A percentile compares a stretch with the other conserved stretches of the same genome.
Conservation (phyloP, 306 rosid genomes). For the Abrus precatorius region DNA sequence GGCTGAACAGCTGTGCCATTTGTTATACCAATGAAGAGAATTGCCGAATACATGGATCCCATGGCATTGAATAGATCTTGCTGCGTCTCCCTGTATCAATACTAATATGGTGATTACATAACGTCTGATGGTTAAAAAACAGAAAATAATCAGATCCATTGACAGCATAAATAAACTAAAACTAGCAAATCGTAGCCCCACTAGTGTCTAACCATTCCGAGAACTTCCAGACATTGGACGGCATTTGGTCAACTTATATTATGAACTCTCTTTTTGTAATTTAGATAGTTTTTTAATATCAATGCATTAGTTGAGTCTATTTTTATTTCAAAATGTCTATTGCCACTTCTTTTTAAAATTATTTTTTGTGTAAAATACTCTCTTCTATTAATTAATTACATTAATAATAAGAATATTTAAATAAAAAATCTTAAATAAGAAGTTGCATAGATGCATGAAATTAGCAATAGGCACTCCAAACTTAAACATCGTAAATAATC, state of each 20-base stretch:
- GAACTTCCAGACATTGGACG: slow-evolving; percentile 28
- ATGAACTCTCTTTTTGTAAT: slow-evolving; percentile 18
- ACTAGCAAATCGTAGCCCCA: slow-evolving; percentile 19
- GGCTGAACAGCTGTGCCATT: slow-evolving; percentile 97
- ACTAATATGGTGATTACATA: slow-evolving; percentile 16
- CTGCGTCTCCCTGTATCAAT: slow-evolving; percentile 75
- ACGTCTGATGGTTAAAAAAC: slow-evolving; percentile 36
- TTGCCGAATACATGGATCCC: slow-evolving; percentile 95
- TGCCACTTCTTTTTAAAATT: no score
- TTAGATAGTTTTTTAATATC: background rate
- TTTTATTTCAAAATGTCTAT: no score
- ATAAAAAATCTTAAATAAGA: no score
- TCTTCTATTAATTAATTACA: no score
- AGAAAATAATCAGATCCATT: background rate
- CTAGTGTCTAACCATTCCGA: slow-evolving; percentile 1
- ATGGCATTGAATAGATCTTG: slow-evolving; percentile 91
- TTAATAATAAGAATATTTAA: no score
- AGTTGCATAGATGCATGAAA: no score
- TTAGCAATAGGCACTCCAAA: background rate
- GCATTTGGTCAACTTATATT: slow-evolving; percentile 11
- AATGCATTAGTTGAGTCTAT: no score
- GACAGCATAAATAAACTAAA: slow-evolving; percentile 27
- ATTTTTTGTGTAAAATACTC: no score
- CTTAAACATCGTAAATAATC: slow-evolving; percentile 28
- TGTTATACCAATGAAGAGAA: slow-evolving; percentile 89